These are phyloP conservation scores for Pseudopyricularia javanii DNA, from an alignment of 2,329 filamentous ascomycete genomes.

Conservation along the genomic window DNA sequence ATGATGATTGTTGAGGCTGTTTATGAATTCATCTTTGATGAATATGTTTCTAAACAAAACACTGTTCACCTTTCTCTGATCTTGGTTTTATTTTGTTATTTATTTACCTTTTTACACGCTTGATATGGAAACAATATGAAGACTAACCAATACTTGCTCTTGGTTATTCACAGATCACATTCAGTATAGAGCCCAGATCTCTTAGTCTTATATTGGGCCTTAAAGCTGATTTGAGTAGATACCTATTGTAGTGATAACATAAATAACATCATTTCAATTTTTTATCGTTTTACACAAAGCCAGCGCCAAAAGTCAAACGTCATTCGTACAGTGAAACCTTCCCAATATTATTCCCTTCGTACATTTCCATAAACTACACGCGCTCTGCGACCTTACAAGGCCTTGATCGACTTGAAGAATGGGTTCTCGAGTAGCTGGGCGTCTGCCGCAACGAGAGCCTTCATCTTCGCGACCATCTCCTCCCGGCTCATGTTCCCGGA, in stretches of 20 bases:
- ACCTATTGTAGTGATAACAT: no score
- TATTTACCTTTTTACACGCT: background rate
- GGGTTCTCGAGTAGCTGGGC: conserved; percentile 50
- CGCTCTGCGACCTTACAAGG: conserved; percentile 22
- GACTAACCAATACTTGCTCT: background rate
- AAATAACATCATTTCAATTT: no score
- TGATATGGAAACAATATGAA: background rate
- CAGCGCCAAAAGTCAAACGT: background rate
- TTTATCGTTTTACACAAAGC: no score
- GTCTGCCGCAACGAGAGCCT: conserved; percentile 65
- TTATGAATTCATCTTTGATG: conserved; percentile 8
- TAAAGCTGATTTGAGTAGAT: no score
- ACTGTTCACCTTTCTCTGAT: conserved; percentile 6
- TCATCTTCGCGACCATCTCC: conserved; percentile 65
- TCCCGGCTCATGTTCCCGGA: conserved; percentile 49
- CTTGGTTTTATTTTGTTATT: background rate
- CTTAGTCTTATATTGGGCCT: no score
- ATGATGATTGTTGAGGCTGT: conserved; percentile 11
- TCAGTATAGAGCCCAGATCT: background rate
- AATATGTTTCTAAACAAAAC: conserved; percentile 7
- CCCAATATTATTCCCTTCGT: background rate
- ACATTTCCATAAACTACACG: background rate
- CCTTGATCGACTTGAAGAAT: conserved; percentile 57
- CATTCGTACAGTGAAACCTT: conserved; percentile 3
- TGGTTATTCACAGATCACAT: background rate